Evolutionary conservation across 1,139 yeast genomes (phyloP).

Genomic region (Kodamaea alishanica): DNA sequence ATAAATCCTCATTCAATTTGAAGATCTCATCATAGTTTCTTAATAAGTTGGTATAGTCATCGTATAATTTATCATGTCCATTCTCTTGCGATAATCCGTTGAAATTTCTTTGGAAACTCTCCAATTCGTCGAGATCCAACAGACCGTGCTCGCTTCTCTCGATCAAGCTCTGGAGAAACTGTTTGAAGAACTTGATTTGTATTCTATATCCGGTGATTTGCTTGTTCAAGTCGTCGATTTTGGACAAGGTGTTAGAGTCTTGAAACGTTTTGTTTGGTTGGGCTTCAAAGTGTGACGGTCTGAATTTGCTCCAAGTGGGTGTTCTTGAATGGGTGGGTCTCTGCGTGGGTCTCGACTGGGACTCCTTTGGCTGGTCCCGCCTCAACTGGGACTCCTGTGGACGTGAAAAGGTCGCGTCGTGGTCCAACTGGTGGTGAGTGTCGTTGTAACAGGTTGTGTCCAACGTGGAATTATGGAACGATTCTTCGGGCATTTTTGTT

Average conservation of each 20-base stretch:
- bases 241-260: constrained; percentile 15
- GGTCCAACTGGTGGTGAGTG: constrained; percentile 31
- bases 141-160: constrained; percentile 18
- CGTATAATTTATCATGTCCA: constrained; percentile 12
- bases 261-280: constrained; percentile 7
- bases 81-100: constrained; percentile 15
- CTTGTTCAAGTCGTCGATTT: constrained; percentile 34
- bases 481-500: background rate
- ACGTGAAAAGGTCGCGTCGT: constrained; percentile 26
- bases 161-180: constrained; percentile 36
- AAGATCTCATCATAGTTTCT: constrained; percentile 36
- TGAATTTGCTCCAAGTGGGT: constrained; percentile 33
- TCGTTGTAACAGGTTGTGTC: constrained; percentile 25
- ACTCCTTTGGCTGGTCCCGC: no score
- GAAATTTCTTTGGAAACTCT: constrained; percentile 23
- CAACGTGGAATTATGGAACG: constrained; percentile 21
- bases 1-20: constrained; percentile 38
- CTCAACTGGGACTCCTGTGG: no score
- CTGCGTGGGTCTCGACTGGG: background rate
- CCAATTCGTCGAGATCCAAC: constrained; percentile 23
- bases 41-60: constrained; percentile 20
- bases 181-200: constrained; percentile 41
- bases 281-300: constrained; percentile 20
- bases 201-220: constrained; percentile 42
- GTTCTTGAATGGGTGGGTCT: constrained; percentile 3